These are phyloP conservation scores for Aphanomyces cochlioides DNA, from an alignment of 352 stramenopile genomes.

Conservation along the genomic window DNA sequence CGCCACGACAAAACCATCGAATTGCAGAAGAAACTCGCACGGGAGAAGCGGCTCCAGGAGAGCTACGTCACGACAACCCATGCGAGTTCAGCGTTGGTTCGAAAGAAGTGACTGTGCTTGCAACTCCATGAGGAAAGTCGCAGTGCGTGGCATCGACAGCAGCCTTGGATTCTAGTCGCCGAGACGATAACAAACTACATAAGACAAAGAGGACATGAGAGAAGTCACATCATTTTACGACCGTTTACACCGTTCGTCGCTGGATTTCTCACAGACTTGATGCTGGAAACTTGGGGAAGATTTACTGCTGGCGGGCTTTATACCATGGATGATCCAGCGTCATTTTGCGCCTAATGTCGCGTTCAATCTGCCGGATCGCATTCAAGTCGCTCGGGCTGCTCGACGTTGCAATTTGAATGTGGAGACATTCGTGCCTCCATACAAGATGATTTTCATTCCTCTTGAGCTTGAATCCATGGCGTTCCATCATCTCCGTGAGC, in stretches of 20 bases:
- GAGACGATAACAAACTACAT: too few relatives aligned
- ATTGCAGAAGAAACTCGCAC: constrained; percentile 38
- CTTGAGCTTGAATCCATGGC: constrained; percentile 29
- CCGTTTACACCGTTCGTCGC: too few relatives aligned
- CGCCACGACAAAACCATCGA: constrained; percentile 30
- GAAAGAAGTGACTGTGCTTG: constrained; percentile 5
- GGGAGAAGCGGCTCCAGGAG: constrained; percentile 43
- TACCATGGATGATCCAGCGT: constrained; percentile 26
- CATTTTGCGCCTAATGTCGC: constrained; percentile 27
- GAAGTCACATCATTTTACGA: too few relatives aligned
- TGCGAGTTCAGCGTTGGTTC: constrained; percentile 27
- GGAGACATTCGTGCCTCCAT: constrained; percentile 24
- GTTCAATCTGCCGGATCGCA: constrained; percentile 29
- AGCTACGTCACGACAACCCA: constrained; percentile 65
- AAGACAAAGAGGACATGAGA: too few relatives aligned
- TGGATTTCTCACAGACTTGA: too few relatives aligned
- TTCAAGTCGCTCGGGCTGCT: constrained; percentile 30
- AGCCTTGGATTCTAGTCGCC: too few relatives aligned
- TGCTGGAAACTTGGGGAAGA: too few relatives aligned
- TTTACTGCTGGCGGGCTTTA: neutral
- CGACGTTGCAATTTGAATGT: constrained; percentile 28
- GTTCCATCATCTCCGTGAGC: constrained; percentile 28
- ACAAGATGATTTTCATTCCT: constrained; percentile 30
- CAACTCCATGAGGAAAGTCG: too few relatives aligned
- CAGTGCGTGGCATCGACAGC: too few relatives aligned